A percentile compares a stretch with the other conserved stretches of the same genome.
These are phyloP conservation scores for Ophiocordyceps robertsii DNA, from an alignment of 2,329 filamentous ascomycete genomes.

Conservation along the genomic window DNA sequence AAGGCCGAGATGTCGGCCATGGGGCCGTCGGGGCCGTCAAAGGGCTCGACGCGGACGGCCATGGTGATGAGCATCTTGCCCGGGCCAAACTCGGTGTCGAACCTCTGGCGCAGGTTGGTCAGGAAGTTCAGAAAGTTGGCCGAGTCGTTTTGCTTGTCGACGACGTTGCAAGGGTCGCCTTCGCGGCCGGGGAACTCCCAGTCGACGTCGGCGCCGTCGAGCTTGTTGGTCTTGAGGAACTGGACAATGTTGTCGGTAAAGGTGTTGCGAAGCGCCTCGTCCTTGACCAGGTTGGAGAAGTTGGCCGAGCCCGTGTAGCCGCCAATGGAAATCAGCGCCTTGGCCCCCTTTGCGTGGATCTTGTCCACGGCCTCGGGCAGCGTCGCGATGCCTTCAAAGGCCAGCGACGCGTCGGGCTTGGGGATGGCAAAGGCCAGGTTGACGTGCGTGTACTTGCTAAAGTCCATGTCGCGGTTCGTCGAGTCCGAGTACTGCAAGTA, in stretches of 20 bases:
- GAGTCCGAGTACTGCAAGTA: constrained; percentile 3
- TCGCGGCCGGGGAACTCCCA: not conserved
- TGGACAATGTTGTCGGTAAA: not conserved
- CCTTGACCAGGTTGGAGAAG: constrained; percentile 2
- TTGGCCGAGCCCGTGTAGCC: constrained; percentile 3
- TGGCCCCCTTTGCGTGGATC: constrained; percentile 2
- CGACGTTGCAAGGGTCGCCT: constrained; percentile 1
- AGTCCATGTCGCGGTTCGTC: not conserved
- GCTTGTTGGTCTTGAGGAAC: not conserved
- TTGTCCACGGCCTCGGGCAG: not conserved
- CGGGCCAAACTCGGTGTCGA: not conserved
- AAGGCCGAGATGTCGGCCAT: not conserved
- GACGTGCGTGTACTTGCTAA: constrained; percentile 4
- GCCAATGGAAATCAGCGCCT: constrained; percentile 4
- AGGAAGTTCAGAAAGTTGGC: not conserved
- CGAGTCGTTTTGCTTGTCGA: not conserved
- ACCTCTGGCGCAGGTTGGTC: not conserved
- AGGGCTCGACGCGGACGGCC: constrained; percentile 2
- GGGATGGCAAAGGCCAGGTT: constrained; percentile 5
- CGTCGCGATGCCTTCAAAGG: constrained; percentile 1
- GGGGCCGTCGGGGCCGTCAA: constrained; percentile 3
- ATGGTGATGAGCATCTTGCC: constrained; percentile 1
- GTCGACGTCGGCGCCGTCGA: not conserved
- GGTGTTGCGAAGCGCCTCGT: not conserved
- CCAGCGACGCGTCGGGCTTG: not conserved